Evolutionary conservation across 805 yeast species (phyloP), one percentile per base, ranked within the genome.

Genomic region (Saccharomycopsis guyanensis): DNA sequence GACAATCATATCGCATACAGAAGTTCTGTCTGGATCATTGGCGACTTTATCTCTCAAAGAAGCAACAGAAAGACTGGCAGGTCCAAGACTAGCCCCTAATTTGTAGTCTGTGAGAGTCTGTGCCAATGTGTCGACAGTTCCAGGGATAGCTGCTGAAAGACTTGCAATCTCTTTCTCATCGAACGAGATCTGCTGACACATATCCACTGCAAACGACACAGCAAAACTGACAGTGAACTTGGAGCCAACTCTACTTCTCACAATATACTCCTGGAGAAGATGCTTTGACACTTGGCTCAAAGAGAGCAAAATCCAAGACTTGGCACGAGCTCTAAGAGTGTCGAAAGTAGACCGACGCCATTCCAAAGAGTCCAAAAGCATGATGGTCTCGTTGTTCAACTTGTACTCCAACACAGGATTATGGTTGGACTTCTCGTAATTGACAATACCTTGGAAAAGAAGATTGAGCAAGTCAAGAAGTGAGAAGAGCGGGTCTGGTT

Each of bases 141-240:
- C 27, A 31, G 13, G 24, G 25, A 20, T n/a, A 27, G 19, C 37
- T 25, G 29, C 10, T 10, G 29, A 25, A 10, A 25, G 29, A 33
- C 20, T 33, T 8, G 37, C 37, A 24, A 81, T 61, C 56, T 84
- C 93, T 38, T 80, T 66, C 56, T 86, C 94, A 24, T 70, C 71
- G 16, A 80, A 70, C n/a, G 80, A 65, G 10, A 86, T 73, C 3
- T 75, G 61, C 3, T 93, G 87, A 1, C 95, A 95, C 80, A 87
- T 75, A 54, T 86, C 93, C 48, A 89, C 66, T 0, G 98, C 97
- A 70, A 91, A 86, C 0, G 95, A 81, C 41, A 88, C 82, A 45
- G 97, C 97, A 57, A 74, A 80, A 47, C 84, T 81, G 20, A 41
- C 51, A 23, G 50, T 39, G 25, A 49, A 31, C 24, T 46, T 47